Base-by-base conservation (phyloP, 495 filamentous ascomycete species). In the Aspergillus conjunctus region DNA sequence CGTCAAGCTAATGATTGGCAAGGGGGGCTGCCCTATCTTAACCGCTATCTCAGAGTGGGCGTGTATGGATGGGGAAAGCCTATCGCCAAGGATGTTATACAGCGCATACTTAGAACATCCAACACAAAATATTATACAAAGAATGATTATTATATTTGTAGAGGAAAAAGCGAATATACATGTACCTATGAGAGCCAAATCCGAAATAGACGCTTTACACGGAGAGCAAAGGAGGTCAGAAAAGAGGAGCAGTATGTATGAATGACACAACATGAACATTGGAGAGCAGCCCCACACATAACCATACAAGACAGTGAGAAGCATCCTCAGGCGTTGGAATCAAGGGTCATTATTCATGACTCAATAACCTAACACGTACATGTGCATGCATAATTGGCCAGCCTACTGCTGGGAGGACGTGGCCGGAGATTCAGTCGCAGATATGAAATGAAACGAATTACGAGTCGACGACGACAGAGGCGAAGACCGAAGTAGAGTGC, bases 271-370 rank as follows among this genome's bases (percentile, higher is more conserved):
- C 56, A 34, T 50, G 26, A 50, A 14, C 37, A 26, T 22, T 51
- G 41, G 37, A 51, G 20, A 50, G 45, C 21, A 22, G 62, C 62
- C 57, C 57, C 62, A 56, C 45, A 31, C 51, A 58, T n/a, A 30
- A 58, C 32, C 53, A 61, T 30, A 58, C 34, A 58, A 65, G 63
- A 65, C 63, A 58, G 58, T 61, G 63, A 65, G 58, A 57, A 61
- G 49, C 37, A 31, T 22, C 26, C n/a, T 32, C 49, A 51, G 43
- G 37, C 31, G 17, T 43, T 51, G 56, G 51, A 59, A 59, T 59
- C 61, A 50, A 59, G 56, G 61, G 58, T 65, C 43, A 39, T 26
- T 26, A 26, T 26, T 39, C 34, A 32, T 53, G 58, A 41, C 53
- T 49, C 41, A 39, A 17, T 54, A 31, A n/a, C 39, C 33, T 48